Base-by-base conservation (phyloP, 805 yeast genomes). In the Yamadazyma phyllophila region DNA sequence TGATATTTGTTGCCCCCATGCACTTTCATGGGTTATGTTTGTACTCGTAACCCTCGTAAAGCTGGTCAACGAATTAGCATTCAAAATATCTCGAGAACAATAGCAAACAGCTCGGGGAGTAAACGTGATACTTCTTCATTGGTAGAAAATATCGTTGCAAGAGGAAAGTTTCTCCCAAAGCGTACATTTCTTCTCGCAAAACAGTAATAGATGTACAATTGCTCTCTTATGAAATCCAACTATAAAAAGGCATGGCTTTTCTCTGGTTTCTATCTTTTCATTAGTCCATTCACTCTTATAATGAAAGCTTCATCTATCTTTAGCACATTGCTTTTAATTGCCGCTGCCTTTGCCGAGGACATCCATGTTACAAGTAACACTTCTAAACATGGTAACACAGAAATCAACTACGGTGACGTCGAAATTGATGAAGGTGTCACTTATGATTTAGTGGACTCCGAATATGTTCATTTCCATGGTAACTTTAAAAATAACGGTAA, bases 391-490 rank as follows among this genome's bases (percentile, higher is more conserved):
- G 52, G 52, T 17, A 33, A 38, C 27, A 26, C 11, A 7, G 33
- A 40, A 34, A 29, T 46, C 10, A 42, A 26, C 33, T 36, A n/a
- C 10, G 53, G 43, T 31, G 44, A 36, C 36, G 50, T 47, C 14
- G 42, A 36, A 8, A 49, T 64, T 30, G 44, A 50, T 12, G 24
- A 51, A 4, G 63, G 60, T 31, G 61, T 50, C 8, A 57, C 52
- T 40, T 62, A 57, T 51, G 54, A 65, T 12, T 52, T 63, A 20
- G 49, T 59, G 24, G 51, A 57, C 39, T 53, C 57, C 35, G 48
- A 54, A 12, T 26, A 50, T 17, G 52, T 58, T 11, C 49, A 47
- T 10, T 43, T 62, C 20, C 49, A 52, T 37, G 67, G 66, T 31
- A 41, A 44, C 24, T 48, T 62, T 17, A 33, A 47, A 30, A 46